Evolutionary conservation across 768 basidiomycete species (phyloP).

Genomic region (Termitomyces sp.): DNA sequence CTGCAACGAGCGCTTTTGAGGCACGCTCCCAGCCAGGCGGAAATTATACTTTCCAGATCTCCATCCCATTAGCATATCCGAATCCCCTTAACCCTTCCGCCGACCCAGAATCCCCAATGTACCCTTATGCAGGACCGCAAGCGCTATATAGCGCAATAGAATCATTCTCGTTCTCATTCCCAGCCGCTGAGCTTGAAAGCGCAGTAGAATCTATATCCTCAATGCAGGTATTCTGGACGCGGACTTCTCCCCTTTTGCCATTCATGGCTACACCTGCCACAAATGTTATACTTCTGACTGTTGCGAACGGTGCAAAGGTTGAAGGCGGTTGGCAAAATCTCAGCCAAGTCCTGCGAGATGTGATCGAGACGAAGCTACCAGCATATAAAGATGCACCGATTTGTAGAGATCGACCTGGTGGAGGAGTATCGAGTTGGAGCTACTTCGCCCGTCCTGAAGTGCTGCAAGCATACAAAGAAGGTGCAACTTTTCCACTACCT

Average conservation of each 20-base stretch:
- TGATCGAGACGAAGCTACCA: constrained; percentile 8
- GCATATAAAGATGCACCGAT: constrained; percentile 12
- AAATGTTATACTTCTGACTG: constrained; percentile 5
- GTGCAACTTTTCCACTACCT: constrained; percentile 13
- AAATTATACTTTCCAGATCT: constrained; percentile 10
- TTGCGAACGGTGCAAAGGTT: constrained; percentile 12
- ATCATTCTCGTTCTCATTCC: constrained; percentile 16
- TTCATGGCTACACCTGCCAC: constrained; percentile 12
- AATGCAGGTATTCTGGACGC: constrained; percentile 12
- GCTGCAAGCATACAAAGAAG: constrained; percentile 12
- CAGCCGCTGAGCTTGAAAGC: constrained; percentile 6
- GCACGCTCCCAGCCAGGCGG: constrained; percentile 13
- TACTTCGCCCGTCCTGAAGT: constrained; percentile 17
- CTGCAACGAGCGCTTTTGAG: constrained; percentile 2
- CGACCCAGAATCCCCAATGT: constrained; percentile 6
- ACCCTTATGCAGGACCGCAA: constrained; percentile 12
- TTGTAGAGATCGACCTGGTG: constrained; percentile 5
- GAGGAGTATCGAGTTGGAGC: constrained; percentile 14
- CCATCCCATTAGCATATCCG: constrained; percentile 16
- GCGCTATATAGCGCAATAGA: constrained; percentile 15
- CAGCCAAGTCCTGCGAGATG: constrained; percentile 1
- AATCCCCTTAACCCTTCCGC: constrained; percentile 14
- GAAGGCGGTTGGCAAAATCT: constrained; percentile 8
- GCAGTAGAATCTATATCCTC: constrained; percentile 6
- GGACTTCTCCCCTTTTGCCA: constrained; percentile 12